Conservation (phyloP, 2,329 filamentous ascomycete genomes). For the Colletotrichum limetticola region DNA sequence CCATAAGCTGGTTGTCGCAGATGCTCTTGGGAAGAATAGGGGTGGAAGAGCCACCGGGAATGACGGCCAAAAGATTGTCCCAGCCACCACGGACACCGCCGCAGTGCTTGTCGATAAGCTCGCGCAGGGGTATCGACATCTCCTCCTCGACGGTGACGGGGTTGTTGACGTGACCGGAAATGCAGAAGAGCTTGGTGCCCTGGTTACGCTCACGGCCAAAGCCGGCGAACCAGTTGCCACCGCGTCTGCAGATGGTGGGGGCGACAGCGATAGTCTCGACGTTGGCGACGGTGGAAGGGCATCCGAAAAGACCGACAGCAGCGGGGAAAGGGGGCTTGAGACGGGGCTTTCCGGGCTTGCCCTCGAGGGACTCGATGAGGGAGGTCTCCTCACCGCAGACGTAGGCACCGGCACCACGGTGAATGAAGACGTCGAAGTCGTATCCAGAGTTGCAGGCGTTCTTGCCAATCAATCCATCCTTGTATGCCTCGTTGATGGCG, state of each 20-base stretch:
- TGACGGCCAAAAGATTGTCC: constrained; percentile 96
- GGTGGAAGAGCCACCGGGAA: constrained; percentile 96
- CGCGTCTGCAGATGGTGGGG: constrained; percentile 94
- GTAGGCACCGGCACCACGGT: constrained; percentile 97
- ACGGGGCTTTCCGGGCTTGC: constrained; percentile 97
- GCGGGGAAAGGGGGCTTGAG: constrained; percentile 99
- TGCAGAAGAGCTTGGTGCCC: constrained; percentile 98
- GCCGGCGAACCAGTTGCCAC: constrained; percentile 89
- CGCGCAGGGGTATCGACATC: constrained; percentile 96
- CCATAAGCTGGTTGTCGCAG: constrained; percentile 97
- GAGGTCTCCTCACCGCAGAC: constrained; percentile 99
- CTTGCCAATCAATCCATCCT: constrained; percentile 94
- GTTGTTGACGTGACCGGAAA: constrained; percentile 99
- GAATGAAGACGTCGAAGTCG: constrained; percentile 96
- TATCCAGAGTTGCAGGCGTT: constrained; percentile 97
- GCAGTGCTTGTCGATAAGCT: constrained; percentile 98
- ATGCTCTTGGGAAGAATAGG: constrained; percentile 90
- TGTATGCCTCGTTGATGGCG: constrained; percentile 97
- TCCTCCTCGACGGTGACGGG: constrained; percentile 98
- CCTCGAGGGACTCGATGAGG: constrained; percentile 96
- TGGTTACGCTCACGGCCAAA: constrained; percentile 97
- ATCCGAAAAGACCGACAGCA: constrained; percentile 96
- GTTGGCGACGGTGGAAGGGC: constrained; percentile 97
- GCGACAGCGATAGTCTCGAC: constrained; percentile 97
- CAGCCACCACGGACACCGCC: constrained; percentile 96